Conservation (phyloP, 2,329 filamentous ascomycete species). For the Ophiostoma populinum region DNA sequence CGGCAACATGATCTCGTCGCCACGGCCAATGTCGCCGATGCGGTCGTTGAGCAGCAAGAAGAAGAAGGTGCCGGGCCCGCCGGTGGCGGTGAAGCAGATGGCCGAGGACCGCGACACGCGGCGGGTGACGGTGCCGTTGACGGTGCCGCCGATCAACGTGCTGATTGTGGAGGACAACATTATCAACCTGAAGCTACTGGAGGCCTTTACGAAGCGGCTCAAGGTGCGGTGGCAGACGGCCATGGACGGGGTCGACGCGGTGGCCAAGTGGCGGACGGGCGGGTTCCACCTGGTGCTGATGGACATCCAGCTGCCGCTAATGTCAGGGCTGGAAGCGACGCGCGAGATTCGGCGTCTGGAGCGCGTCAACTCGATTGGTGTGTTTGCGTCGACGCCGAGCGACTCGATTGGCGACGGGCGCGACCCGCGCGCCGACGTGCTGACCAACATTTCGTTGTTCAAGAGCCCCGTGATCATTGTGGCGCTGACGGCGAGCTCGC, state of each 20-base stretch:
- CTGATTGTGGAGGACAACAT: constrained; percentile 97
- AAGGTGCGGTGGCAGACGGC: constrained; percentile 97
- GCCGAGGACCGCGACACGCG: constrained; percentile 13
- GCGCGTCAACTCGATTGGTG: constrained; percentile 78
- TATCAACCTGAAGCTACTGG: constrained; percentile 85
- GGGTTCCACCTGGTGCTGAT: constrained; percentile 94
- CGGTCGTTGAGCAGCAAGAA: constrained; percentile 38
- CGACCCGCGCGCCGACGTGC: constrained; percentile 47
- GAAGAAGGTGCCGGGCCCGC: constrained; percentile 13
- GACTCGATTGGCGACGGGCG: constrained; percentile 27
- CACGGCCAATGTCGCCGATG: constrained; percentile 23
- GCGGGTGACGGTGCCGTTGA: constrained; percentile 46
- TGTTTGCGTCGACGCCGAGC: constrained; percentile 56
- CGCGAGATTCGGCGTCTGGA: constrained; percentile 86
- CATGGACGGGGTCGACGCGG: constrained; percentile 84
- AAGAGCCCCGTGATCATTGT: constrained; percentile 98
- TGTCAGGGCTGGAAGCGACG: constrained; percentile 89
- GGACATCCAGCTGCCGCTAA: constrained; percentile 95
- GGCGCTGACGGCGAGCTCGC: constrained; percentile 78
- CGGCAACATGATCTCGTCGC: constrained; percentile 18
- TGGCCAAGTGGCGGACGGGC: constrained; percentile 79
- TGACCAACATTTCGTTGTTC: constrained; percentile 55
- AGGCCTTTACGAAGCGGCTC: constrained; percentile 87
- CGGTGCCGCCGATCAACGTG: constrained; percentile 91
- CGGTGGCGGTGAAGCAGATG: neutral